Conservation (phyloP, 345 rosid species). For the Euphorbia pulcherrima region DNA sequence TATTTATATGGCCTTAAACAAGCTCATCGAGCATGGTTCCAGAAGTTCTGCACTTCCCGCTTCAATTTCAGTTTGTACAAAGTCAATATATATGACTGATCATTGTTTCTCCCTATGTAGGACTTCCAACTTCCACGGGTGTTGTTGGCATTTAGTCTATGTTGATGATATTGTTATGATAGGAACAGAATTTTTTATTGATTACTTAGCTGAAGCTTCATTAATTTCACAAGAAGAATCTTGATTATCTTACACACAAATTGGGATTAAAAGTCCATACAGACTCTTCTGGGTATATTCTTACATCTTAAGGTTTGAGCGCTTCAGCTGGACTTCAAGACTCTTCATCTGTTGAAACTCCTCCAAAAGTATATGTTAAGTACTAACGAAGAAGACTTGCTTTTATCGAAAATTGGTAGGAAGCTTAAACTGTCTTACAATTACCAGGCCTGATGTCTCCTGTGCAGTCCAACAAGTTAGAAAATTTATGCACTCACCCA, state of each 20-base stretch:
- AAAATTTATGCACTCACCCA: background rate
- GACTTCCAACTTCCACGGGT: background rate
- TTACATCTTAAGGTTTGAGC: background rate
- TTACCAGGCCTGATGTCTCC: background rate
- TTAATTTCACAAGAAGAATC: slow-evolving; percentile 6
- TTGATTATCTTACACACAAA: slow-evolving; percentile 2
- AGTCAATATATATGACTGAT: background rate
- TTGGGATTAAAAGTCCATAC: background rate
- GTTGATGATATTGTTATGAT: background rate
- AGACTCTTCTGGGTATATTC: background rate
- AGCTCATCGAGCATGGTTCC: slow-evolving; percentile 8
- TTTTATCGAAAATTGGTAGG: background rate
- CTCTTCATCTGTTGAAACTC: background rate
- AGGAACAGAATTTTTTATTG: background rate
- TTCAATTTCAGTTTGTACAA: background rate
- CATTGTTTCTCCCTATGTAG: background rate
- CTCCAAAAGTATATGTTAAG: background rate
- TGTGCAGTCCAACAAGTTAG: slow-evolving; percentile 3
- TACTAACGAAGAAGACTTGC: background rate
- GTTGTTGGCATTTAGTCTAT: background rate
- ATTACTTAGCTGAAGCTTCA: background rate
- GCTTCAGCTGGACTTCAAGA: background rate
- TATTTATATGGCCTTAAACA: background rate
- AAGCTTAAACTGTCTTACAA: background rate
- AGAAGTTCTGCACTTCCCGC: background rate